phyloP scores from a whole-genome alignment of 2,329 filamentous ascomycete genomes.

The Ceratocystis variospora region DNA sequence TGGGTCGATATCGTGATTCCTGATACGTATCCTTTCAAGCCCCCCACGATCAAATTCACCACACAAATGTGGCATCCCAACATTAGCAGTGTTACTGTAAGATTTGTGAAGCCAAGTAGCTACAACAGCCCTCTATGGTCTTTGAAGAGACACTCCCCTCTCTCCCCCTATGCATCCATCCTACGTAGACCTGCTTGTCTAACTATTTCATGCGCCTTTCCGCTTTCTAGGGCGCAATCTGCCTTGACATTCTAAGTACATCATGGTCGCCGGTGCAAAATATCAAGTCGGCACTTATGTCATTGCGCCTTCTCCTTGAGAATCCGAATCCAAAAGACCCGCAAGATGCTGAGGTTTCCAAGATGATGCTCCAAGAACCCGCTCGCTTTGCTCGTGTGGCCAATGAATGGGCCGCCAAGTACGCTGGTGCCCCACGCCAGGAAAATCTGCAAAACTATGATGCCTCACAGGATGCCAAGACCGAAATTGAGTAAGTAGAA shows the following conservation, averaged over 20 bases:
- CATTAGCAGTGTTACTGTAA: constrained; percentile 80
- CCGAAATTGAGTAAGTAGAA: constrained; percentile 21
- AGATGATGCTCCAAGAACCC: constrained; percentile 70
- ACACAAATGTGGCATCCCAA: constrained; percentile 98
- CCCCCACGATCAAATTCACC: constrained; percentile 77
- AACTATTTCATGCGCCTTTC: neutral
- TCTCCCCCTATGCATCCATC: neutral
- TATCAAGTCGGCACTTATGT: constrained; percentile 88
- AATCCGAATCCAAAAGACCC: constrained; percentile 92
- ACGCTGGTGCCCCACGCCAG: constrained; percentile 57
- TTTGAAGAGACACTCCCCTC: neutral
- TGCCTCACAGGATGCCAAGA: neutral
- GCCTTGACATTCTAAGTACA: constrained; percentile 75
- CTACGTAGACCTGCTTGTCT: neutral
- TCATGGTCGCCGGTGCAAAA: constrained; percentile 95
- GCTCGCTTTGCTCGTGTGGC: constrained; percentile 69
- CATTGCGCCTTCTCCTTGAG: constrained; percentile 82
- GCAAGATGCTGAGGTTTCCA: constrained; percentile 88
- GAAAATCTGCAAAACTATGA: constrained; percentile 25
- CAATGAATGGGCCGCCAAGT: constrained; percentile 75
- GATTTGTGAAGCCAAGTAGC: constrained; percentile 25
- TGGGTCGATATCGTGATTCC: constrained; percentile 78
- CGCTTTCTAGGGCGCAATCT: constrained; percentile 71
- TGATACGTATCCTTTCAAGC: constrained; percentile 81
- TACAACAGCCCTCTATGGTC: neutral